phyloP scores from a whole-genome alignment of 768 basidiomycete species.

The Pleurotus sapidus region DNA sequence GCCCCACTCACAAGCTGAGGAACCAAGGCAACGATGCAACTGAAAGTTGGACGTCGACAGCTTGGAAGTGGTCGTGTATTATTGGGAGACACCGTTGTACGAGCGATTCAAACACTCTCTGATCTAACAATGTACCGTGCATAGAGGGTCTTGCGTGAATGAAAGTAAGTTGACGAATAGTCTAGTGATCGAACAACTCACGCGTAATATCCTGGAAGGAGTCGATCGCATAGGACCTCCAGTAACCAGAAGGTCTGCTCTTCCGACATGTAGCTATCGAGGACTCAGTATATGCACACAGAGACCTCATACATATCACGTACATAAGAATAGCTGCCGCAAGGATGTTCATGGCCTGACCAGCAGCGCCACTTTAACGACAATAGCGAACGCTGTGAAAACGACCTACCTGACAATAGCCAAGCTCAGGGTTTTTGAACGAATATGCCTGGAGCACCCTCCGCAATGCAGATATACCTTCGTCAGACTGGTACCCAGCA shows the following conservation, averaged over 20 bases:
- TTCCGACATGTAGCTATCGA: constrained; percentile 91
- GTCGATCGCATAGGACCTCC: constrained; percentile 90
- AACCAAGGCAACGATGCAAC: constrained; percentile 99
- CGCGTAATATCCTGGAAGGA: constrained; percentile 98
- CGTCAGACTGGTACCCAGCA: constrained; percentile 88
- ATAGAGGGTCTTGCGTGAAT: constrained; percentile 74
- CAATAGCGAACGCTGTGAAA: background rate
- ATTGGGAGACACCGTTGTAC: constrained; percentile 88
- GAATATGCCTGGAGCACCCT: constrained; percentile 95
- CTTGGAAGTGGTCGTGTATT: constrained; percentile 89
- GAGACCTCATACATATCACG: constrained; percentile 15
- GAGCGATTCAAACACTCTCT: constrained; percentile 94
- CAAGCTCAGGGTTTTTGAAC: constrained; percentile 89
- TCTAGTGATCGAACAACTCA: constrained; percentile 30
- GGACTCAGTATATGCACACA: background rate
- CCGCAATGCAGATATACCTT: constrained; percentile 81
- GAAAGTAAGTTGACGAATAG: constrained; percentile 6
- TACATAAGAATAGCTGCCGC: constrained; percentile 94
- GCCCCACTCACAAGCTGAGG: constrained; percentile 77
- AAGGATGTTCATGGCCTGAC: constrained; percentile 94
- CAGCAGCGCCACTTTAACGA: background rate
- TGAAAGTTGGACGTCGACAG: constrained; percentile 92
- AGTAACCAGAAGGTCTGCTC: constrained; percentile 98
- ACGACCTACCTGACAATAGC: constrained; percentile 82
- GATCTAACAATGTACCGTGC: constrained; percentile 98